Conservation (phyloP, 2,329 filamentous ascomycete species). For the Pestalotiopsis sp. region DNA sequence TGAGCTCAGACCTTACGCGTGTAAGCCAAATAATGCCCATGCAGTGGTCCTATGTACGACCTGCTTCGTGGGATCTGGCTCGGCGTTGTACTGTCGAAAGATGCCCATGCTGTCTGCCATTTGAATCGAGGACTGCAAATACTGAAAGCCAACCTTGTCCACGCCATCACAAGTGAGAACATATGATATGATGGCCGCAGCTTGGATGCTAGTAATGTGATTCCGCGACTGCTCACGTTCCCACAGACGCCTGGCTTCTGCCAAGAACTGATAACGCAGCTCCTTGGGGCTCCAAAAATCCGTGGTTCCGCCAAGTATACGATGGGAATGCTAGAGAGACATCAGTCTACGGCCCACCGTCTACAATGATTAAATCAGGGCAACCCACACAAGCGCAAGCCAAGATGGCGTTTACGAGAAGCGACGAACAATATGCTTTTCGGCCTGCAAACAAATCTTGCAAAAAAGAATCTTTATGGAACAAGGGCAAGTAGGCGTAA, state of each 20-base stretch:
- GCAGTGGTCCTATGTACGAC: constrained; percentile 25
- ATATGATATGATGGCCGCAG: constrained; percentile 30
- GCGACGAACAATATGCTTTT: neutral
- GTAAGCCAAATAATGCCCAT: constrained; percentile 27
- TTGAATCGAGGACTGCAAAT: constrained; percentile 29
- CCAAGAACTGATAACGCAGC: constrained; percentile 35
- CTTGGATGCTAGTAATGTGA: constrained; percentile 34
- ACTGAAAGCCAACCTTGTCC: constrained; percentile 38
- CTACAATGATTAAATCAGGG: neutral
- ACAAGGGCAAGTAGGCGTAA: neutral
- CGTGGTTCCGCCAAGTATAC: constrained; percentile 24
- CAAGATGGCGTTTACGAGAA: constrained; percentile 1
- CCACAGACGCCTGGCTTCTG: constrained; percentile 36
- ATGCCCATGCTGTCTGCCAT: constrained; percentile 35
- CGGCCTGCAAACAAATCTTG: neutral
- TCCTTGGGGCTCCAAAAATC: constrained; percentile 36
- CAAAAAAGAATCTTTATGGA: neutral
- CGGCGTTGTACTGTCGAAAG: constrained; percentile 23
- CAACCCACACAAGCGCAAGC: constrained; percentile 3
- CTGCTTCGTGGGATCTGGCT: constrained; percentile 20
- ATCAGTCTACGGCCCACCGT: neutral
- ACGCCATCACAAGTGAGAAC: constrained; percentile 32
- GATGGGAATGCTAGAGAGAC: constrained; percentile 27
- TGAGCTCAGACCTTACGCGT: neutral
- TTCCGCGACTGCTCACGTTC: constrained; percentile 29